These are phyloP conservation scores for Fusarium verticillioides DNA, from an alignment of 2,329 filamentous ascomycete genomes.

Conservation along the genomic window DNA sequence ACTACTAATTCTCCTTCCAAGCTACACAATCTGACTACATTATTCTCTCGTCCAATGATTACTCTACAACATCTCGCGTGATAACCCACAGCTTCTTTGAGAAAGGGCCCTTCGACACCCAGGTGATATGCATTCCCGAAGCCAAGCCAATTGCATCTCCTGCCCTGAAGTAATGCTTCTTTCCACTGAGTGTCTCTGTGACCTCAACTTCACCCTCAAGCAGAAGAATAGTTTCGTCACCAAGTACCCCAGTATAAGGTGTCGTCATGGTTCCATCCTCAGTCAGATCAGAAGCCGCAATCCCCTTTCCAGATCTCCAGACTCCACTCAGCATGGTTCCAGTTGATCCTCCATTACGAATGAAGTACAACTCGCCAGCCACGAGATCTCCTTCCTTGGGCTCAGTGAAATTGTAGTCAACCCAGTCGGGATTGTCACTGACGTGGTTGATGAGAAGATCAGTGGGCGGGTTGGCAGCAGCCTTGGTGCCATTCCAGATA, in stretches of 20 bases:
- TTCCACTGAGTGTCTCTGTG: not conserved
- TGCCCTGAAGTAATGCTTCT: conserved; percentile 4
- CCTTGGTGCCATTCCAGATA: conserved; percentile 1
- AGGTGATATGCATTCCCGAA: conserved; percentile 8
- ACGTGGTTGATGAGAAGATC: conserved; percentile 13
- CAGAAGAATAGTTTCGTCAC: conserved; percentile 7
- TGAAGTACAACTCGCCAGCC: conserved; percentile 29
- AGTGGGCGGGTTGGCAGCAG: not conserved
- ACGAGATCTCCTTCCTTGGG: conserved; percentile 26
- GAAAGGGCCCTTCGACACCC: conserved; percentile 6
- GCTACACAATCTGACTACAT: too few relatives aligned
- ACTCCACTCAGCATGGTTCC: conserved; percentile 10
- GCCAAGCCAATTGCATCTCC: conserved; percentile 8
- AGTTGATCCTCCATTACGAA: conserved; percentile 14
- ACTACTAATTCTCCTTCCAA: too few relatives aligned
- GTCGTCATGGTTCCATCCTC: not conserved
- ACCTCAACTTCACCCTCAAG: conserved; percentile 6
- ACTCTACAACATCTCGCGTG: not conserved
- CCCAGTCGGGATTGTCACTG: conserved; percentile 18
- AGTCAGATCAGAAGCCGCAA: not conserved
- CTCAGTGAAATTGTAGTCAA: conserved; percentile 27
- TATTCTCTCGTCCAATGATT: too few relatives aligned
- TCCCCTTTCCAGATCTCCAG: conserved; percentile 3
- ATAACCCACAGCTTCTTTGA: conserved; percentile 16
- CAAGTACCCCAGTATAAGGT: not conserved